Evolutionary conservation across 345 rosid species (phyloP).

Genomic region (Salix caprea): DNA sequence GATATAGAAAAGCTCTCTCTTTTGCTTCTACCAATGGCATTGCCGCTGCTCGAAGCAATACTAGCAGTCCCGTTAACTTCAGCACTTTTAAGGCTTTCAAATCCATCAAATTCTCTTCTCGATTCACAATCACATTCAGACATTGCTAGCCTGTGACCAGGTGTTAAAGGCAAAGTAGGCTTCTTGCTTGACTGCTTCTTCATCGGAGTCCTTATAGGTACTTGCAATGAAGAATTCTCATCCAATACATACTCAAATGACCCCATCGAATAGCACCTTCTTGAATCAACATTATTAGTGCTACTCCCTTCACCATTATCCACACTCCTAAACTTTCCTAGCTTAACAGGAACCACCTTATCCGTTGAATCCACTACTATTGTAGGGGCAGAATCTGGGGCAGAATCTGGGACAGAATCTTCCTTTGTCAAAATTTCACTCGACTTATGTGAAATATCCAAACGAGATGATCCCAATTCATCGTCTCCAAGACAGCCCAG

Average conservation of each 20-base stretch:
- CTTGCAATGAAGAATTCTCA: slow-evolving; percentile 63
- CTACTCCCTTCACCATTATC: slow-evolving; percentile 58
- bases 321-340: slow-evolving; percentile 74
- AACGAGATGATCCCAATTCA: slow-evolving; percentile 43
- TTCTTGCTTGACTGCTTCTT: slow-evolving; percentile 59
- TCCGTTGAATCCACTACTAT: slow-evolving; percentile 39
- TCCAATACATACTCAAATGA: slow-evolving; percentile 95
- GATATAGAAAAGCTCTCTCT: slow-evolving; percentile 85
- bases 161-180: slow-evolving; percentile 42
- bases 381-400: slow-evolving; percentile 21
- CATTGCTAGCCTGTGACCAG: slow-evolving; percentile 66
- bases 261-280: slow-evolving; percentile 96
- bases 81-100: slow-evolving; percentile 23
- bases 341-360: slow-evolving; percentile 76
- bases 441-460: slow-evolving; percentile 32
- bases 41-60: slow-evolving; percentile 16
- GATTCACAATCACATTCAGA: slow-evolving; percentile 66
- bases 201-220: slow-evolving; percentile 56
- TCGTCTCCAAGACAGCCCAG: slow-evolving; percentile 31
- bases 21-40: slow-evolving; percentile 24
- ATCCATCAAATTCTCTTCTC: slow-evolving; percentile 46
- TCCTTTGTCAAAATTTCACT: slow-evolving; percentile 34
- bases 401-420: slow-evolving; percentile 29
- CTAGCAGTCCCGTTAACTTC: slow-evolving; percentile 18
- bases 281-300: slow-evolving; percentile 43